Base-by-base conservation (phyloP, 1,139 yeast species). In the Suhomyces bribrorum region DNA sequence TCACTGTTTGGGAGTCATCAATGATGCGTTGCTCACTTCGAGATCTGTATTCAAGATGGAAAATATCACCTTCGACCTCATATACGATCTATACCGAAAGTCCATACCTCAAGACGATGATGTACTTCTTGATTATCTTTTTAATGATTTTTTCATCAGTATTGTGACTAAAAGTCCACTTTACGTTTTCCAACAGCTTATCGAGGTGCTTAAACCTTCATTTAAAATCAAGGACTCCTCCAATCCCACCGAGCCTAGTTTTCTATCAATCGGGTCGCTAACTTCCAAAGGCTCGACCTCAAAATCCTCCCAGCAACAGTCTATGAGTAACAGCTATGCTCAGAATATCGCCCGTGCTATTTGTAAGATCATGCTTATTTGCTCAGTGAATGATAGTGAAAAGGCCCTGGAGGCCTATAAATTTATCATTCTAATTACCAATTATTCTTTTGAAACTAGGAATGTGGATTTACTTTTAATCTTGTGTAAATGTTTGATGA, bases 401-500 rank as follows among this genome's bases (percentile, higher is more conserved):
- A 65, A 66, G 36, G 68, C 74, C 1, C 53, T 45, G 40, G 59
- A 53, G 34, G 51, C 56, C 39, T 75, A 44, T 58, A 52, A 54
- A 4, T 49, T 59, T 12, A 45, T 66, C 36, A 49, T 65, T 7
- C 38, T 40, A 2, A 50, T 69, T 24, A 60, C 61, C 2, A 50
- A 62, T 3, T 47, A 51, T 42, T 66, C 72, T 0, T 43, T 74
- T 11, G 39, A 49, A 0, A 47, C 47, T 11, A 61, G 58, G 15
- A 52, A 66, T 25, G 50, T 53, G 2, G 66, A 59, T 2, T 38
- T 76, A 1, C 64, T 80, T 37, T 57, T 83, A 20, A 65, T 73
- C 3, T 63, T 81, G 2, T 69, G 82, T 14, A 71, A 83, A 37
- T 64, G 79, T 14, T 59, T 85, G 39, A 64, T 76, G 12, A 66